These are phyloP conservation scores for Kalanchoe fedtschenkoi DNA, from an alignment of 164 flowering plant genomes.

Conservation along the genomic window DNA sequence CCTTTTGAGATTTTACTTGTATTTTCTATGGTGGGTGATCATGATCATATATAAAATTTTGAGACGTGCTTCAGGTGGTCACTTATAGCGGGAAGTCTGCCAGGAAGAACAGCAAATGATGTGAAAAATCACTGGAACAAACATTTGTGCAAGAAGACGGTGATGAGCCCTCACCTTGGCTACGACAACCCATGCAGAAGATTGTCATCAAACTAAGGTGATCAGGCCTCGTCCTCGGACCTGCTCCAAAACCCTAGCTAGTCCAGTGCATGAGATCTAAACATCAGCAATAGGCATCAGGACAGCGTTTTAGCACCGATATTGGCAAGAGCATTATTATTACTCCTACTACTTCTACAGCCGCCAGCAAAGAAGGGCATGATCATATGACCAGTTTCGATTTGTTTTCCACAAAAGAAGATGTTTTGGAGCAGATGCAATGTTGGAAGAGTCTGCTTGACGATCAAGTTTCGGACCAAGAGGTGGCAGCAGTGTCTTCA, in stretches of 20 bases:
- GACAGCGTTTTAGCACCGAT: not conserved
- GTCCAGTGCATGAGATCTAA: not conserved
- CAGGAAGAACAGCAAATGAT: conserved; percentile 11
- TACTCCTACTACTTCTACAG: too few species aligned
- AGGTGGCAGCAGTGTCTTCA: not conserved
- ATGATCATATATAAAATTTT: not conserved
- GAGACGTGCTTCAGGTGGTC: conserved; percentile 9
- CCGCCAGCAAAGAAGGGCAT: not conserved
- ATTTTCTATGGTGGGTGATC: not conserved
- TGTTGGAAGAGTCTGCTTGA: not conserved
- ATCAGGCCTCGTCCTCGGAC: conserved; percentile 10
- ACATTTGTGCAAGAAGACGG: conserved; percentile 8
- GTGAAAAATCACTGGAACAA: conserved; percentile 13
- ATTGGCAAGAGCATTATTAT: not conserved
- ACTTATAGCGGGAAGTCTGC: conserved; percentile 10
- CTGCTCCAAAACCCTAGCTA: conserved; percentile 2
- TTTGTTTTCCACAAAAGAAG: not conserved
- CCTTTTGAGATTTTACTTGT: not conserved
- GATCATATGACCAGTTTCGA: not conserved
- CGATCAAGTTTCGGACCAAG: not conserved
- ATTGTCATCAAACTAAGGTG: conserved; percentile 2
- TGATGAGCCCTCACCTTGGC: not conserved
- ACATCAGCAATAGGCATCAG: not conserved
- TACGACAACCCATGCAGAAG: not conserved
- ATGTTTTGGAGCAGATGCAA: not conserved